Conservation (phyloP, 2,329 filamentous ascomycete genomes). For the Bisporella sp. region DNA sequence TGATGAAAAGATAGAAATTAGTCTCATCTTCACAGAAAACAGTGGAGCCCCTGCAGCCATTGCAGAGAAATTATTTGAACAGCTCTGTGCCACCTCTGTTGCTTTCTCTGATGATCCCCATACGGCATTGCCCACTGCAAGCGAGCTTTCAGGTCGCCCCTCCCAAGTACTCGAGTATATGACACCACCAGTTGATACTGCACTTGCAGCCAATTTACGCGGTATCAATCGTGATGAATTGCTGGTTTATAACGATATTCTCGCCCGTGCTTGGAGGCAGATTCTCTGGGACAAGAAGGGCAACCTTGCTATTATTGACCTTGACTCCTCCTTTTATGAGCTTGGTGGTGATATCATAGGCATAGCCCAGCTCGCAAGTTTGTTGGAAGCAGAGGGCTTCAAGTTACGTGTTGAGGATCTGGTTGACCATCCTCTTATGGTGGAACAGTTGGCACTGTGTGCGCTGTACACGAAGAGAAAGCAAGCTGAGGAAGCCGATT, state of each 20-base stretch:
- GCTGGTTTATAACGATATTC: background rate
- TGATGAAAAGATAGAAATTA: constrained; percentile 8
- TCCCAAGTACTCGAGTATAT: background rate
- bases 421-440: constrained; percentile 7
- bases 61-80: constrained; percentile 4
- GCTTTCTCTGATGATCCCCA: constrained; percentile 1
- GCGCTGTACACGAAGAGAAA: background rate
- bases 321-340: constrained; percentile 5
- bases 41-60: constrained; percentile 1
- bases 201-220: background rate
- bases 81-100: constrained; percentile 1
- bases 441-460: constrained; percentile 8
- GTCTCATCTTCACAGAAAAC: constrained; percentile 5
- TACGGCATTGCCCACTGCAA: constrained; percentile 1
- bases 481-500: constrained; percentile 3
- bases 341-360: constrained; percentile 10
- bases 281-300: background rate
- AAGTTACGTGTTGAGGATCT: constrained; percentile 9
- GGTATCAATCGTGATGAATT: background rate
- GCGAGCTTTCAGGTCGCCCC: background rate
- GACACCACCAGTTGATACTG: background rate
- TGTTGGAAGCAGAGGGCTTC: constrained; percentile 5
- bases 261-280: constrained; percentile 1
- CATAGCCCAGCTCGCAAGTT: constrained; percentile 2
- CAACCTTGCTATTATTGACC: background rate